Evolutionary conservation across 331 rosid species (phyloP).

Genomic region (Quercus lobata): DNA sequence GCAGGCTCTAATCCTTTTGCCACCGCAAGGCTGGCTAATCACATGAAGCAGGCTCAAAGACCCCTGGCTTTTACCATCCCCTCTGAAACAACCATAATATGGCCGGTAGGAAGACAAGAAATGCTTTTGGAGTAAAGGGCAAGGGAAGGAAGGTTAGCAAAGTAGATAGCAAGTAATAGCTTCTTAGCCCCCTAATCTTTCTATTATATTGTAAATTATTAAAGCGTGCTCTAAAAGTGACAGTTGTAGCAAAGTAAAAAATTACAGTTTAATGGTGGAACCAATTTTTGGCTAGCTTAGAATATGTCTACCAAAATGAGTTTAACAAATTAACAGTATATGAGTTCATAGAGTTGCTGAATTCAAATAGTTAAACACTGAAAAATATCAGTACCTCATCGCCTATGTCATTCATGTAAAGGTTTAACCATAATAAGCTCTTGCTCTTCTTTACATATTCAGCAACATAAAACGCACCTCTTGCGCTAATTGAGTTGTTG

Average conservation of each 20-base stretch:
- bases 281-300: not conserved
- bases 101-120: too few relatives aligned
- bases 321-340: not conserved
- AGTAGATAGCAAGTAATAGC: too few relatives aligned
- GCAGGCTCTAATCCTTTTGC: too few relatives aligned
- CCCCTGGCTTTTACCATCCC: too few relatives aligned
- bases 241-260: not conserved
- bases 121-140: too few relatives aligned
- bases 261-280: not conserved
- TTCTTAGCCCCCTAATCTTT: too few relatives aligned
- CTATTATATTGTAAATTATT: too few relatives aligned
- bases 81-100: too few relatives aligned
- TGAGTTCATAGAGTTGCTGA: not conserved
- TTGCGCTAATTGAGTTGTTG: constrained; percentile 84
- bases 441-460: constrained; percentile 69
- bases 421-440: constrained; percentile 71
- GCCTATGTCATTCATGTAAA: constrained; percentile 96
- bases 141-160: too few relatives aligned
- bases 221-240: too few relatives aligned
- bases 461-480: constrained; percentile 84
- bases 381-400: constrained; percentile 72
- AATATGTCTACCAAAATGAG: not conserved
- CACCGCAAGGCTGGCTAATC: too few relatives aligned
- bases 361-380: constrained; percentile 5
- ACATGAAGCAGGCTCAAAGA: too few relatives aligned